Evolutionary conservation across 495 filamentous ascomycete genomes (phyloP), one percentile per base, ranked within the genome.

Genomic region (Pyronema domesticum): DNA sequence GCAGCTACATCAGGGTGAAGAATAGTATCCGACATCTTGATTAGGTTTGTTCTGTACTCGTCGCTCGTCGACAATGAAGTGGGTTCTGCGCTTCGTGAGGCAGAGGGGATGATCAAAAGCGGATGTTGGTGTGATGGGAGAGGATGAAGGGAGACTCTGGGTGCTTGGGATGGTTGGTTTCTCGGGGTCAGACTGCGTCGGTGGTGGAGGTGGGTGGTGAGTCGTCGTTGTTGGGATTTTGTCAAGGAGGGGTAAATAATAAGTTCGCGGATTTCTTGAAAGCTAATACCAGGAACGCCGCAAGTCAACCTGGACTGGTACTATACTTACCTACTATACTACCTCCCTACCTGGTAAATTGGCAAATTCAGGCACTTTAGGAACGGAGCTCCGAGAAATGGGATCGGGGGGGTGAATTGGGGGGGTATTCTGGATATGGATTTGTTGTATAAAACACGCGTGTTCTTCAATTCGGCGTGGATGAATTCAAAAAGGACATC

Each of bases 1-100:
- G 72, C 69, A 59, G 74, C 71, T 54, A 76, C 76, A 57, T 82
- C 77, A 42, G 73, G 67, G 62, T 78, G 75, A 59, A 80, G 74
- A 65, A 81, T 72, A 39, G 78, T 79, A 68, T 76, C 74, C 49
- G 80, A 69, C 80, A 84, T 83, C 42, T 66, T 72, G 64, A 33
- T 9, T 1, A 13, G n/a, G 11, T 34, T 10, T 51, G 11, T 51
- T 30, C 11, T 51, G 9, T 13, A 34, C 30, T 51, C 35, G 14
- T n/a, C 14, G 37, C 11, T n/a, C 17, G 17, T 34, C 8, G 47
- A 50, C 23, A 30, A 30, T 30, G 23, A 30, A 30, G 23, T 30
- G 23, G 23, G 23, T 30, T 30, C 23, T 30, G 23, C 23, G 23
- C 15, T 42, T 13, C 1, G 39, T 17, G 15, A 47, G 23, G 45